Base-by-base conservation (phyloP, 805 yeast species). In the Ogataea nakhonphanomensis region DNA sequence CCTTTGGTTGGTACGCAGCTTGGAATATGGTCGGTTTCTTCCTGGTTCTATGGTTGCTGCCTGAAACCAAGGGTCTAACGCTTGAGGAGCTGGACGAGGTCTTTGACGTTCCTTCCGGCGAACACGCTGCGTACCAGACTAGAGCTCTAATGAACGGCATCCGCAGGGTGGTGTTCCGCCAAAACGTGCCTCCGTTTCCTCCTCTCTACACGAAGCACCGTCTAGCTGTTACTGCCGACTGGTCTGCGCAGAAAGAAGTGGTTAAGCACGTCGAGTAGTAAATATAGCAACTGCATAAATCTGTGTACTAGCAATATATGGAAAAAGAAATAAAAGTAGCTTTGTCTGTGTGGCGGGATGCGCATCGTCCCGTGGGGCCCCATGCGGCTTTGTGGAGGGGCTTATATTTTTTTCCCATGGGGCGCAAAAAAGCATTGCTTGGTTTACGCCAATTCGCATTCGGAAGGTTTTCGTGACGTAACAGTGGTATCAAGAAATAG, bases 1-100 rank as follows among this genome's bases (percentile, higher is more conserved):
- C 95, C 3, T 87, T 84, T 57, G 89, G 93, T 11, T 87, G 80
- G 74, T 87, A 85, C 55, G 95, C 93, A 1, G 95, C 82, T 11
- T 83, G 91, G 90, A 86, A 86, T 60, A 52, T 79, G 40, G 67
- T 79, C 41, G 86, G 85, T 0, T 80, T 79, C 69, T 78, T 79
- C 65, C 52, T 85, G 54, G 85, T 84, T 7, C 72, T 85, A 38
- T 79, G 84, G 73, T 68, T 81, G 58, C 65, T 83, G 45, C 84
- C 89, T 5, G 90, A 83, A 57, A 83, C 90, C 2, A 78, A 77
- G 64, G 79, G 79, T 26, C 72, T 79, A 48, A 81, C 90, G 0
- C 71, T 84, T 53, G 93, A 84, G 63, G 88, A 84, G 61, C 70
- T 84, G 56, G 91, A 84, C 57, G 79, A 78, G 36, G 84, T 84